Conservation (phyloP, 2,329 filamentous ascomycete species). For the Lecanosticta acicola region DNA sequence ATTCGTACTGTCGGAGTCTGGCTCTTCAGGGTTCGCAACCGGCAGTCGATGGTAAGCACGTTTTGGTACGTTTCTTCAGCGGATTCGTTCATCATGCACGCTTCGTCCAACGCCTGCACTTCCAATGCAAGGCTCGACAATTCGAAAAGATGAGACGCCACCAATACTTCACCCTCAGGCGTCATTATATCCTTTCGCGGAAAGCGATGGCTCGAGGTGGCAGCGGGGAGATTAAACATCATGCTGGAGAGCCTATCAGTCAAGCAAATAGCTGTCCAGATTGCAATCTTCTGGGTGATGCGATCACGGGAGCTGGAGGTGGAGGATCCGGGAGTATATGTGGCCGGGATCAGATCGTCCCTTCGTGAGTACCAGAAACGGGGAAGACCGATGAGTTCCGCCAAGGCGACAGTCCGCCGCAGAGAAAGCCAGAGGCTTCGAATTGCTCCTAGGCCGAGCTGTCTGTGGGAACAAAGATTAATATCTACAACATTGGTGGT, state of each 20-base stretch:
- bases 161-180: constrained; percentile 21
- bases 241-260: constrained; percentile 31
- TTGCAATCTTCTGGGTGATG: constrained; percentile 20
- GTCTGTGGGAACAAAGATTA: constrained; percentile 19
- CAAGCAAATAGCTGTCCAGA: constrained; percentile 34
- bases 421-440: constrained; percentile 35
- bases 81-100: constrained; percentile 13
- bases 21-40: constrained; percentile 23
- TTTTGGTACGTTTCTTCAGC: constrained; percentile 19
- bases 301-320: background rate
- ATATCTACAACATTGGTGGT: constrained; percentile 9
- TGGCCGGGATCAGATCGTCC: background rate
- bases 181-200: constrained; percentile 15
- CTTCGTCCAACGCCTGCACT: constrained; percentile 26
- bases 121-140: constrained; percentile 24
- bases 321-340: background rate
- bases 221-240: constrained; percentile 35
- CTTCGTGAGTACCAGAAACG: constrained; percentile 11
- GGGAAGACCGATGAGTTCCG: constrained; percentile 37
- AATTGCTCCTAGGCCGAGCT: constrained; percentile 33
- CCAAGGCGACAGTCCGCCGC: constrained; percentile 35
- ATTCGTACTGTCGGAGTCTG: constrained; percentile 23
- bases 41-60: constrained; percentile 25
- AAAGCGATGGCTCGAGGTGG: constrained; percentile 23
- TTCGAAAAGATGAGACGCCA: constrained; percentile 24